Evolutionary conservation across 176 grass and related monocot species (phyloP).

Genomic region (Oryza punctata): DNA sequence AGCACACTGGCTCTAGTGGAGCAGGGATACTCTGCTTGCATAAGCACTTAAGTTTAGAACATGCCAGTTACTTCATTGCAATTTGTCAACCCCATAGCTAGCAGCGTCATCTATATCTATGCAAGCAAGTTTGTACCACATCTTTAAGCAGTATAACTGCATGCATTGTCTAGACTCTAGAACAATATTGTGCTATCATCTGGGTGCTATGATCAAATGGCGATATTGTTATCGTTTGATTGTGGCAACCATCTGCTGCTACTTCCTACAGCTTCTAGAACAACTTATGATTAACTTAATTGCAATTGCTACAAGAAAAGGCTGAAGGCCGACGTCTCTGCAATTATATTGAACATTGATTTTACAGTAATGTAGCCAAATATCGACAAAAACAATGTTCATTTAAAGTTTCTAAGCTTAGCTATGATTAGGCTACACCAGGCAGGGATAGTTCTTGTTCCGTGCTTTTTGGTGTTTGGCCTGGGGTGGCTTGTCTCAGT

Average conservation of each 20-base stretch:
- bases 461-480: neutral
- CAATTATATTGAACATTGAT: slow-evolving; percentile 14
- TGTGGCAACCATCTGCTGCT: neutral
- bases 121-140: slow-evolving; percentile 2
- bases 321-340: neutral
- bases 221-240: neutral
- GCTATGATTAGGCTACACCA: neutral
- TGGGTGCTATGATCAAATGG: neutral
- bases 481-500: neutral
- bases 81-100: neutral
- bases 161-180: neutral
- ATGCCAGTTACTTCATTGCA: neutral
- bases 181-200: neutral
- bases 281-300: neutral
- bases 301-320: neutral
- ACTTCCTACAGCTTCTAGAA: slow-evolving; percentile 17
- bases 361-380: neutral
- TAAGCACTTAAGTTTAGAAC: neutral
- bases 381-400: slow-evolving; percentile 6
- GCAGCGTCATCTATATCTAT: neutral
- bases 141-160: slow-evolving; percentile 32
- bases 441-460: neutral
- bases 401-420: slow-evolving; percentile 22
- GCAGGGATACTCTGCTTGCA: neutral
- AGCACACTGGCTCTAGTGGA: slow-evolving; percentile 14